Evolutionary conservation across 1,284 basidiomycete species (phyloP).

Genomic region (Papiliotrema fonsecae): DNA sequence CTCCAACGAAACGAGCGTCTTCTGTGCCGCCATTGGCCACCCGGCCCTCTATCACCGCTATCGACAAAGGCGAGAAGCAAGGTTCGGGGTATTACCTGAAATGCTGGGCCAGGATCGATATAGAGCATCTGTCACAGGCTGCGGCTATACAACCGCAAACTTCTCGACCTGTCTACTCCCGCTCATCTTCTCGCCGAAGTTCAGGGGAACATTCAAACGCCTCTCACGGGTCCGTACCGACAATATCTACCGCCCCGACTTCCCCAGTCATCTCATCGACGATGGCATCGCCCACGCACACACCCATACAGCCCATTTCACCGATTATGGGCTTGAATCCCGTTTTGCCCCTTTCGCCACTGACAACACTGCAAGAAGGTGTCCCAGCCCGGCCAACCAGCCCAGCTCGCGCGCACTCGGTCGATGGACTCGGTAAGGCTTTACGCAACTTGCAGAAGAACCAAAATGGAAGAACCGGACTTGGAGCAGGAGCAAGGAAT

Average conservation of each 20-base stretch:
- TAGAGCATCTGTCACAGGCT: background rate
- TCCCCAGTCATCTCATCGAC: constrained; percentile 1
- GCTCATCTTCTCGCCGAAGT: background rate
- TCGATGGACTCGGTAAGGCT: too few relatives aligned
- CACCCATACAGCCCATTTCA: background rate
- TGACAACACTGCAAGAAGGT: background rate
- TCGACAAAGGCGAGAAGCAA: constrained; percentile 2
- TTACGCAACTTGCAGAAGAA: too few relatives aligned
- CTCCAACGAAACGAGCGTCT: constrained; percentile 1
- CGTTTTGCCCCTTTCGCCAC: background rate
- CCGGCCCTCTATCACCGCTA: background rate
- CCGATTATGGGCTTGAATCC: background rate
- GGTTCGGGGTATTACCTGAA: constrained; percentile 6
- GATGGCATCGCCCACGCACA: background rate
- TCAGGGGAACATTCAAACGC: background rate
- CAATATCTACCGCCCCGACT: background rate
- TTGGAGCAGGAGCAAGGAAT: background rate
- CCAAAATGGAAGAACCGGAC: too few relatives aligned
- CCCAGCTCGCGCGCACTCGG: background rate
- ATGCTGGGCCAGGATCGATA: constrained; percentile 22
- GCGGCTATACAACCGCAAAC: background rate
- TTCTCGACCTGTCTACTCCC: background rate
- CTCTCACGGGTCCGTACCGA: background rate
- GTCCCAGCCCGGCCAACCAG: background rate
- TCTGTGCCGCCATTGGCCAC: constrained; percentile 7